Evolutionary conservation across 805 yeast species (phyloP).

Genomic region (Teunomyces kruisii): DNA sequence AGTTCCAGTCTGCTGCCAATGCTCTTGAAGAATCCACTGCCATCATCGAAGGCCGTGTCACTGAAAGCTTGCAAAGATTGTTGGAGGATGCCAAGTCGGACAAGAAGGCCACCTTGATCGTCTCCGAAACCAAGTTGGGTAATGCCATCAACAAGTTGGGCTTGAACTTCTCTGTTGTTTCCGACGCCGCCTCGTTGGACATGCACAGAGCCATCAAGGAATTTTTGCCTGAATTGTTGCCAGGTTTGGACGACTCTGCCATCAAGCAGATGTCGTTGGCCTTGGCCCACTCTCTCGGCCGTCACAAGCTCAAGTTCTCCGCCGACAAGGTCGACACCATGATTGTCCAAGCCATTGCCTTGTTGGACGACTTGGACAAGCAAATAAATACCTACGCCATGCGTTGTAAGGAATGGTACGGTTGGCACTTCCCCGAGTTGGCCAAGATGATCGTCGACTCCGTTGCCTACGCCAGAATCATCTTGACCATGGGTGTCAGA

Average conservation of each 20-base stretch:
- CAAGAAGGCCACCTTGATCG: slow-evolving; percentile 84
- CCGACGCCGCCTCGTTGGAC: slow-evolving; percentile 94
- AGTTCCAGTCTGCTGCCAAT: slow-evolving; percentile 90
- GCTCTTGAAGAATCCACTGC: slow-evolving; percentile 95
- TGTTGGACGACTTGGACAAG: slow-evolving; percentile 94
- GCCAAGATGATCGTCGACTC: slow-evolving; percentile 96
- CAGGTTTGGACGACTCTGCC: slow-evolving; percentile 85
- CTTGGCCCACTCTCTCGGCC: slow-evolving; percentile 97
- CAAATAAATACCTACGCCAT: slow-evolving; percentile 97
- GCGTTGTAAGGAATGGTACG: slow-evolving; percentile 99
- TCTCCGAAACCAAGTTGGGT: slow-evolving; percentile 93
- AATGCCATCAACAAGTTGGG: slow-evolving; percentile 95
- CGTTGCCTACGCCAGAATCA: slow-evolving; percentile 92
- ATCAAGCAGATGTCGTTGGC: slow-evolving; percentile 95
- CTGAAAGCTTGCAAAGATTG: slow-evolving; percentile 74
- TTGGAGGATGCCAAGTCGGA: slow-evolving; percentile 74
- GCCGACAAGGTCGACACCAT: slow-evolving; percentile 98
- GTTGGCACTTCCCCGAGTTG: slow-evolving; percentile 99
- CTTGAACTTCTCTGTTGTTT: slow-evolving; percentile 79
- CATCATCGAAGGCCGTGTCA: slow-evolving; percentile 89
- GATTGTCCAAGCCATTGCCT: slow-evolving; percentile 98
- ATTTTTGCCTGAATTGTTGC: slow-evolving; percentile 88
- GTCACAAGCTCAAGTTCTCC: slow-evolving; percentile 95
- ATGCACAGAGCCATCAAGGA: slow-evolving; percentile 94
- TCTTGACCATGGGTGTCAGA: slow-evolving; percentile 91